Evolutionary conservation across 129 eudicot genomes (phyloP).

Genomic region (Cynara cardunculus): DNA sequence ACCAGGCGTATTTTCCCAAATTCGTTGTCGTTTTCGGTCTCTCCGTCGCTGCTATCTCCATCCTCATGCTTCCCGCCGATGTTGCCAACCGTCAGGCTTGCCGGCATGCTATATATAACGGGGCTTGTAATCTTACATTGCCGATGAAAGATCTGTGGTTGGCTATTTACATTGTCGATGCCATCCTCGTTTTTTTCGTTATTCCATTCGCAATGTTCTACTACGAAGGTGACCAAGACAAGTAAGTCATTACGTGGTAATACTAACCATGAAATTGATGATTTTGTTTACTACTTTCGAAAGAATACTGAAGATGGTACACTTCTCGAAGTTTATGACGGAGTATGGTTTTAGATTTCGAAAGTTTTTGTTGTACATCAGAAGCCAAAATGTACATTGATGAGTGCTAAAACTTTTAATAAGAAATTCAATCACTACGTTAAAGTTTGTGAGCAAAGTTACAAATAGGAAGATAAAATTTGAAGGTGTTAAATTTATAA

Average conservation of each 20-base stretch:
- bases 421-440: neutral
- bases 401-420: neutral
- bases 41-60: conserved; percentile 79
- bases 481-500: neutral
- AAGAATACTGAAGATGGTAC: neutral
- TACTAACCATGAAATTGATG: neutral
- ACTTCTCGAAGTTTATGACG: neutral
- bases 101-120: conserved; percentile 78
- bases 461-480: neutral
- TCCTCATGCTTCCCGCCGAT: conserved; percentile 92
- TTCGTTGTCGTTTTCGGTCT: conserved; percentile 92
- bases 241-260: conserved; percentile 34
- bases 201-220: conserved; percentile 95
- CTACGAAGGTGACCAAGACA: conserved; percentile 97
- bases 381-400: neutral
- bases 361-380: neutral
- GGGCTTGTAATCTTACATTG: conserved; percentile 83
- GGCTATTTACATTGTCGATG: conserved; percentile 74
- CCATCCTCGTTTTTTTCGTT: conserved; percentile 80
- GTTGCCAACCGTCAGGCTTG: conserved; percentile 98
- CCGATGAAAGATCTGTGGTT: conserved; percentile 98
- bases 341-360: neutral
- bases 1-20: conserved; percentile 95
- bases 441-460: neutral
- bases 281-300: neutral